Base-by-base conservation (phyloP, 768 basidiomycete species). In the Phylloporus arenicola region DNA sequence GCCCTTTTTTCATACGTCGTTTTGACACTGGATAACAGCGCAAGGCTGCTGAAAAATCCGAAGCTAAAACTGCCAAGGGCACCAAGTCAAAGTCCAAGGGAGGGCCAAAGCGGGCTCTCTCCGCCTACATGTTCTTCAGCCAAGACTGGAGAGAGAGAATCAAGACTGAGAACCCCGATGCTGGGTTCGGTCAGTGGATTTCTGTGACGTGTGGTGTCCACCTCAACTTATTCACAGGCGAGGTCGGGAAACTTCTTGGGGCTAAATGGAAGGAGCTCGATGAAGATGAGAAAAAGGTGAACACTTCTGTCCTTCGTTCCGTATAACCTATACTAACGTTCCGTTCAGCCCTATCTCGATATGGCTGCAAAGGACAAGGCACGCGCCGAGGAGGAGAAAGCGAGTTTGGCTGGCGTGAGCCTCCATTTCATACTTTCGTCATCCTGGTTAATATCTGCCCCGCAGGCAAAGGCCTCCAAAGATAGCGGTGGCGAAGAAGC, bases 61-160 rank as follows among this genome's bases (percentile, higher is more conserved):
- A 86, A 60, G 64, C 58, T 8, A 68, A 68, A 54, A 53, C 55
- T 20, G 57, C 76, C 57, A 83, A 82, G 64, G 68, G 70, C 52
- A 82, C 86, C 72, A 92, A 90, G 72, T 84, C 92, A 68, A 86
- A 87, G 69, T 82, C 85, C 40, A 68, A 68, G 57, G 66, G 67
- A 14, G 66, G 65, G 0, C 92, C 92, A 54, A 96, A 97, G 75
- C 83, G 93, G 47, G 88, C 91, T 0, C 78, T 96, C 41, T 96
- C 93, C 27, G 92, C 95, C 35, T 98, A 96, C 76, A 96, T 98
- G 95, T 93, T 93, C 86, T 98, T 97, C 79, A 85, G 83, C 61
- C 89, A 93, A 69, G 94, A 92, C 70, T 88, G 91, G 89, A 81
- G 94, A 65, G 88, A 94, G 72, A 82, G 88, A 67, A 89, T 97